phyloP scores from a whole-genome alignment of 2,329 filamentous ascomycete genomes.

The Alternaria gaisen region DNA sequence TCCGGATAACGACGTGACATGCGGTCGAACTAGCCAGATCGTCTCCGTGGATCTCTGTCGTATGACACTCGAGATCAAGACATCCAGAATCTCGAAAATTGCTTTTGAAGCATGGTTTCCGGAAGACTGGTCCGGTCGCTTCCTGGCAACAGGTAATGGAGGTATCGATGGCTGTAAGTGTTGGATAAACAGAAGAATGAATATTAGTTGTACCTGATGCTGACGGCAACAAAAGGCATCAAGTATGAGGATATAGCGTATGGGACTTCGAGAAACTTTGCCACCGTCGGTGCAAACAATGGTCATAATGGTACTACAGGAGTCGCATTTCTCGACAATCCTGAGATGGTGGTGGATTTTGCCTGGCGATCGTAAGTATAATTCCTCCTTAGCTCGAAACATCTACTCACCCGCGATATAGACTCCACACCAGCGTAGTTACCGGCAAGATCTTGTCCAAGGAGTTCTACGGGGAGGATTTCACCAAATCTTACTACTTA shows the following conservation, averaged over 20 bases:
- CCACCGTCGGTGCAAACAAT: constrained; percentile 52
- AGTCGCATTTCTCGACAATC: constrained; percentile 54
- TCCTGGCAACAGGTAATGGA: constrained; percentile 54
- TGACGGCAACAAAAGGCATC: constrained; percentile 43
- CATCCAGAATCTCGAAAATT: constrained; percentile 53
- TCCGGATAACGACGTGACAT: constrained; percentile 50
- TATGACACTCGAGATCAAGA: constrained; percentile 54
- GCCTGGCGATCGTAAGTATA: constrained; percentile 52
- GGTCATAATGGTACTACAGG: constrained; percentile 57
- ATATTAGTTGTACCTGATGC: background rate
- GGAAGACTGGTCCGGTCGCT: constrained; percentile 51
- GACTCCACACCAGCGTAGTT: constrained; percentile 51
- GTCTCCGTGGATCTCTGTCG: constrained; percentile 54
- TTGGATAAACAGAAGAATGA: too few relatives aligned
- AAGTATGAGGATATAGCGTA: constrained; percentile 54
- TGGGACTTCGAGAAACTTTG: constrained; percentile 48
- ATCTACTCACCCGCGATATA: background rate
- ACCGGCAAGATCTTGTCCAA: constrained; percentile 51
- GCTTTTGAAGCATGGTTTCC: constrained; percentile 53
- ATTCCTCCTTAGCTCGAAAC: too few relatives aligned
- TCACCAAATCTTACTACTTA: constrained; percentile 51
- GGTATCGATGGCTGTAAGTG: constrained; percentile 54
- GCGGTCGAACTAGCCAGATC: constrained; percentile 44
- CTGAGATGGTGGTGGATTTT: constrained; percentile 60
- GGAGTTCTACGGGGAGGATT: constrained; percentile 48